Evolutionary conservation across 2,329 filamentous ascomycete genomes (phyloP).

Genomic region (Hypoxylon sp.): DNA sequence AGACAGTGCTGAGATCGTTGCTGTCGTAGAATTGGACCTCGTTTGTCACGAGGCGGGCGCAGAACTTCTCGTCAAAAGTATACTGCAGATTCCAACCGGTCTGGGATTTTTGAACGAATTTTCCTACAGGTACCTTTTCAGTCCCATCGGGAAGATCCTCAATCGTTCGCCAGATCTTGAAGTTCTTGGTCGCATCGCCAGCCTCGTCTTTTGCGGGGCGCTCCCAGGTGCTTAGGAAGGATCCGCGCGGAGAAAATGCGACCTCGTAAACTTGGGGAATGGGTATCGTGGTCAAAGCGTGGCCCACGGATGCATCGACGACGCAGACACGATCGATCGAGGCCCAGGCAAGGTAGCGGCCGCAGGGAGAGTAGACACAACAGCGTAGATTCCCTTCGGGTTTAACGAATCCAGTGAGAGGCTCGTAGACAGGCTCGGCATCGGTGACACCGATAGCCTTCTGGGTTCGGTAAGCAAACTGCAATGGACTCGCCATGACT

Average conservation of each 20-base stretch:
- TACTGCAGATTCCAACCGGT: constrained; percentile 98
- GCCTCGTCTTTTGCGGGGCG: constrained; percentile 91
- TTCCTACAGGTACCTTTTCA: constrained; percentile 81
- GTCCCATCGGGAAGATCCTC: constrained; percentile 72
- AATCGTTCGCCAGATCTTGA: constrained; percentile 93
- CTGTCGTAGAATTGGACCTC: constrained; percentile 98
- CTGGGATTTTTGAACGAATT: constrained; percentile 95
- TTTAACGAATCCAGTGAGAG: constrained; percentile 83
- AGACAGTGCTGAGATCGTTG: constrained; percentile 84
- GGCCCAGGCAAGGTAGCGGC: constrained; percentile 96
- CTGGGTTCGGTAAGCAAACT: constrained; percentile 97
- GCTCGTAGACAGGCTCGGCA: constrained; percentile 87
- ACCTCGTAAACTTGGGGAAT: constrained; percentile 92
- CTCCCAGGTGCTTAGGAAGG: constrained; percentile 97
- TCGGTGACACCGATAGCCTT: constrained; percentile 96
- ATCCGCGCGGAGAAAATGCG: constrained; percentile 91
- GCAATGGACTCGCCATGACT: constrained; percentile 93
- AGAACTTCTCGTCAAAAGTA: constrained; percentile 91
- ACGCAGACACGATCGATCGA: constrained; percentile 88
- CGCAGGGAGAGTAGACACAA: constrained; percentile 94
- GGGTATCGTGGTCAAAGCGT: constrained; percentile 78
- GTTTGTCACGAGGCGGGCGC: constrained; percentile 93
- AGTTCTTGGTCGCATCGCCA: constrained; percentile 93
- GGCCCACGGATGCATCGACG: constrained; percentile 82
- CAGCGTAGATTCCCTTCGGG: constrained; percentile 95